Conservation (phyloP, 176 grass and related monocot species). For the Sorghum bicolor region DNA sequence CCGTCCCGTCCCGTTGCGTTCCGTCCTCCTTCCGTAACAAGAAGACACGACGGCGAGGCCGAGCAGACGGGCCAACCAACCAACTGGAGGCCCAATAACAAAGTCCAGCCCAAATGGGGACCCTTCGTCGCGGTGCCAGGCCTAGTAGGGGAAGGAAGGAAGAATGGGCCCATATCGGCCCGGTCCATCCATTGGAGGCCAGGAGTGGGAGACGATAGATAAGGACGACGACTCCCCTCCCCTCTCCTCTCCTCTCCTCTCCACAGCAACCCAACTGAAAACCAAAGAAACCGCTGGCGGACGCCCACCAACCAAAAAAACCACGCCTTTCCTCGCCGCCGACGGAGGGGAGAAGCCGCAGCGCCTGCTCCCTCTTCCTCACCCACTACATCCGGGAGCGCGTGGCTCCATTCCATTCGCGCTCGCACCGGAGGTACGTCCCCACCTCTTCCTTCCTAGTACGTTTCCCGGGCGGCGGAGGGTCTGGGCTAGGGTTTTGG, state of each 20-base stretch:
- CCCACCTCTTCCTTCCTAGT: not conserved
- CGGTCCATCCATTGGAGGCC: not conserved
- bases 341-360: not conserved
- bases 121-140: no score
- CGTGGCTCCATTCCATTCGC: not conserved
- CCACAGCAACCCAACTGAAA: not conserved
- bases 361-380: not conserved
- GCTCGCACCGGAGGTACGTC: conserved; percentile 18
- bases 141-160: no score
- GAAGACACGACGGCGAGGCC: no score
- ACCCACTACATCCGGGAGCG: not conserved
- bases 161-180: no score
- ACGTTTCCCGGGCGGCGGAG: not conserved
- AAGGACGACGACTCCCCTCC: not conserved
- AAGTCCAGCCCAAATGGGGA: no score
- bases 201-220: not conserved
- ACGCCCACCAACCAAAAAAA: conserved; percentile 41
- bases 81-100: no score
- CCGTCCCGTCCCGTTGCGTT: not conserved
- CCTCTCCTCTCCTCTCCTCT: no score
- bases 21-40: no score
- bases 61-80: no score
- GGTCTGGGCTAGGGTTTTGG: conserved; percentile 31
- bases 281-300: conserved; percentile 9
- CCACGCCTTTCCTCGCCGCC: conserved; percentile 18